Evolutionary conservation across 163 green algal genomes (phyloP).

Genomic region (Smithsoniella earleae): DNA sequence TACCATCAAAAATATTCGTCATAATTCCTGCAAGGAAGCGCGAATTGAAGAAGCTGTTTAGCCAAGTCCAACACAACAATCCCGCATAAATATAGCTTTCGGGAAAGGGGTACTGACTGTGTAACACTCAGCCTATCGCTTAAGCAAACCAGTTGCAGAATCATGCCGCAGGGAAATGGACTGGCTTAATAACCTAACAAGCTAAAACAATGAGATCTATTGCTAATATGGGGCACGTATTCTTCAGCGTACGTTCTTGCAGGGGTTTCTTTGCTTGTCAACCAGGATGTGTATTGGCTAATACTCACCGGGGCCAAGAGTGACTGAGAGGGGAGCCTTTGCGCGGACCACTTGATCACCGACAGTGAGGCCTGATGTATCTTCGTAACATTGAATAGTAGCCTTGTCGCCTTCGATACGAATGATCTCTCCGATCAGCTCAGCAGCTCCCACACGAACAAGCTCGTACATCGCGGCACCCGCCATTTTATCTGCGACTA

Average conservation of each 20-base stretch:
- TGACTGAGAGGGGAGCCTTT: constrained; percentile 39
- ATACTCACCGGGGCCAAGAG: constrained; percentile 23
- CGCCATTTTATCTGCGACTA: constrained; percentile 84
- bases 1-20: constrained; percentile 97
- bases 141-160: no score
- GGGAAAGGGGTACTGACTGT: no score
- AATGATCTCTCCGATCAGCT: constrained; percentile 99
- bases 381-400: constrained; percentile 98
- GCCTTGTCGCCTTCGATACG: constrained; percentile 90
- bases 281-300: no score
- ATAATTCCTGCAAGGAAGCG: constrained; percentile 78
- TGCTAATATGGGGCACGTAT: no score
- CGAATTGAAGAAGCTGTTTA: not conserved
- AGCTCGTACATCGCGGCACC: constrained; percentile 99
- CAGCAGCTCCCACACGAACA: constrained; percentile 83
- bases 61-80: not conserved
- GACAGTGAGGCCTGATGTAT: constrained; percentile 92
- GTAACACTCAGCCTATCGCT: no score
- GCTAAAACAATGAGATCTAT: no score
- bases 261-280: no score
- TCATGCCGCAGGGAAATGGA: no score
- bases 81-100: no score
- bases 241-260: no score
- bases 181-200: no score
- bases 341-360: constrained; percentile 83